Conservation (phyloP, 1,284 basidiomycete species). For the Clitocybe nebularis region DNA sequence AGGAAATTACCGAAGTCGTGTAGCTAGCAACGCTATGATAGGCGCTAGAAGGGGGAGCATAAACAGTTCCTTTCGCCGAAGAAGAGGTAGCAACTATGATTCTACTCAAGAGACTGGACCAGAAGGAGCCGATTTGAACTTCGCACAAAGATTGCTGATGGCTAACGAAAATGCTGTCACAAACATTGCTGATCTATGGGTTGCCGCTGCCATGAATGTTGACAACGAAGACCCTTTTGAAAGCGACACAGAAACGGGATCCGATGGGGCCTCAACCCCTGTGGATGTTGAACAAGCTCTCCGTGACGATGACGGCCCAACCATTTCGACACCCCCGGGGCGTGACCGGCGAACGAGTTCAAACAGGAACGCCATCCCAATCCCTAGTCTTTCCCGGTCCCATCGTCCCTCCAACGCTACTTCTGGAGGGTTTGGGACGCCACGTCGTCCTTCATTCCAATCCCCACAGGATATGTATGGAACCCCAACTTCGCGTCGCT, state of each 20-base stretch:
- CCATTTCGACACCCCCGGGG: slow-evolving; percentile 14
- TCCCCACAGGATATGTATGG: slow-evolving; percentile 27
- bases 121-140: slow-evolving; percentile 58
- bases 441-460: slow-evolving; percentile 29
- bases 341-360: slow-evolving; percentile 21
- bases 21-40: slow-evolving; percentile 44
- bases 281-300: slow-evolving; percentile 26
- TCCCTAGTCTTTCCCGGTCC: slow-evolving; percentile 17
- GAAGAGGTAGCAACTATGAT: slow-evolving; percentile 46
- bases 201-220: slow-evolving; percentile 87
- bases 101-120: slow-evolving; percentile 34
- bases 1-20: slow-evolving; percentile 47
- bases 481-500: slow-evolving; percentile 42
- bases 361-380: slow-evolving; percentile 4
- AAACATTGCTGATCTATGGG: slow-evolving; percentile 89
- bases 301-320: slow-evolving; percentile 26
- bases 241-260: slow-evolving; percentile 44
- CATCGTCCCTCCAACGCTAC: slow-evolving; percentile 22
- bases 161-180: slow-evolving; percentile 90
- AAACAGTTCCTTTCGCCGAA: slow-evolving; percentile 42
- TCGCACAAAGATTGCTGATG: slow-evolving; percentile 87
- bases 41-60: slow-evolving; percentile 46
- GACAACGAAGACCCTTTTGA: slow-evolving; percentile 80
- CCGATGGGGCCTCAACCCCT: slow-evolving; percentile 29
- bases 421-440: slow-evolving; percentile 22